Evolutionary conservation across 345 rosid species (phyloP).

Genomic region (Eucalyptus melliodora): DNA sequence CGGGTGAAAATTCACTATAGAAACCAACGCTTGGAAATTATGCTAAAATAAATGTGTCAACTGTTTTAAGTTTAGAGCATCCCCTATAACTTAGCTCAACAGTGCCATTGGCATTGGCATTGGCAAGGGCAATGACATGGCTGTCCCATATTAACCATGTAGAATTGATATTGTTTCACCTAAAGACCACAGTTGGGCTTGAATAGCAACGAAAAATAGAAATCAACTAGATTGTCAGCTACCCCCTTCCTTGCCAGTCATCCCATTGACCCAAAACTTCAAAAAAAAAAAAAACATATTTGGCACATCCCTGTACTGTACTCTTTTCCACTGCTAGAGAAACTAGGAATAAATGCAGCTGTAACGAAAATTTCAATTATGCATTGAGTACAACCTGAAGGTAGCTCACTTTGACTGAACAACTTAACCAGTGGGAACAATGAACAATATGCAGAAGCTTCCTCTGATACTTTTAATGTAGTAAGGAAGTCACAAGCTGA

Average conservation of each 20-base stretch:
- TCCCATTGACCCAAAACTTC: not conserved
- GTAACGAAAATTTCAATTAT: not conserved
- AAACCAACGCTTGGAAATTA: not conserved
- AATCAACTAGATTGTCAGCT: not conserved
- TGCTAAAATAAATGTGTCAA: not conserved
- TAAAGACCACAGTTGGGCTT: not conserved
- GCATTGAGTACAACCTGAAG: not conserved
- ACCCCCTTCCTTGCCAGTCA: not conserved
- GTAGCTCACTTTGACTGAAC: not conserved
- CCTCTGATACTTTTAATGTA: not conserved
- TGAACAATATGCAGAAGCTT: not conserved
- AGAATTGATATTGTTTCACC: not conserved
- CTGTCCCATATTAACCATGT: not conserved
- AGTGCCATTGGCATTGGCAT: not conserved
- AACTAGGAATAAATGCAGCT: not conserved
- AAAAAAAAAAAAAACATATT: not conserved
- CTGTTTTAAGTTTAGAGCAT: not conserved
- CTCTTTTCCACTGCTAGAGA: not conserved
- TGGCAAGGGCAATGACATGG: not conserved
- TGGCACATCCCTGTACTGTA: not conserved
- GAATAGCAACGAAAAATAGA: not conserved
- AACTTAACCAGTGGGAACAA: not conserved
- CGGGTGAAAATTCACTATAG: not conserved
- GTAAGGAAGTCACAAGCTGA: not conserved
- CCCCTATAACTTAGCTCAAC: not conserved